Conservation (phyloP, 2,329 filamentous ascomycete species). For the Fusarium guadeloupense region DNA sequence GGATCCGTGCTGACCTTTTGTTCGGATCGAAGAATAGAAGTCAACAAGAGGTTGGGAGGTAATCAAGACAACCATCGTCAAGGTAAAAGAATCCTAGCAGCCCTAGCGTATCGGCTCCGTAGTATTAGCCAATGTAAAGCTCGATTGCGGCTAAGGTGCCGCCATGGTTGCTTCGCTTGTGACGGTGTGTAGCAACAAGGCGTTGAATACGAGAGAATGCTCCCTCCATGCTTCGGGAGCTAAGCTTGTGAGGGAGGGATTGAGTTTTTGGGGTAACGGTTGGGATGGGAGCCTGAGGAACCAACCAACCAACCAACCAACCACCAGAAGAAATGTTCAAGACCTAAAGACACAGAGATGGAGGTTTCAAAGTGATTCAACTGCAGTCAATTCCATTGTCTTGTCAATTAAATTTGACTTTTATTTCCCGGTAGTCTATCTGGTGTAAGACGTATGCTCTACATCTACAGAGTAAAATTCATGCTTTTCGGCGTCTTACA, state of each 20-base stretch:
- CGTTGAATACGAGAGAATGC: conserved; percentile 42
- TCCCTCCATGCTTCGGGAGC: conserved; percentile 7
- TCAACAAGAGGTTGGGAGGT: conserved; percentile 15
- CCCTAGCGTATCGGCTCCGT: conserved; percentile 32
- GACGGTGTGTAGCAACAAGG: conserved; percentile 31
- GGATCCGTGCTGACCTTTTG: conserved; percentile 13
- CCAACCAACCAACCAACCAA: neutral
- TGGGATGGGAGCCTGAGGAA: conserved; percentile 23
- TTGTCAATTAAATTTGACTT: neutral
- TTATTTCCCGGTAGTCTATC: neutral
- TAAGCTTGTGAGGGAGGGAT: conserved; percentile 2
- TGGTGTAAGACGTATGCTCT: too few relatives aligned
- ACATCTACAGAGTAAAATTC: neutral
- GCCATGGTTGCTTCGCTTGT: conserved; percentile 23
- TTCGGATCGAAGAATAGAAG: conserved; percentile 3
- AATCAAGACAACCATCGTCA: neutral
- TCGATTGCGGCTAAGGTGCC: conserved; percentile 15
- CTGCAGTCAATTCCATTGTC: neutral
- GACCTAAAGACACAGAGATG: neutral
- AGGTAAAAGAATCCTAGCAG: neutral
- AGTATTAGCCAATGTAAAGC: conserved; percentile 25
- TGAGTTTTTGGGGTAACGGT: conserved; percentile 24
- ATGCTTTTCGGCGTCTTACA: conserved; percentile 11
- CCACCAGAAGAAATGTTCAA: neutral
- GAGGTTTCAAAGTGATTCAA: neutral